Base-by-base conservation (phyloP, 352 stramenopile species). In the Phytophthora cryptogea region DNA sequence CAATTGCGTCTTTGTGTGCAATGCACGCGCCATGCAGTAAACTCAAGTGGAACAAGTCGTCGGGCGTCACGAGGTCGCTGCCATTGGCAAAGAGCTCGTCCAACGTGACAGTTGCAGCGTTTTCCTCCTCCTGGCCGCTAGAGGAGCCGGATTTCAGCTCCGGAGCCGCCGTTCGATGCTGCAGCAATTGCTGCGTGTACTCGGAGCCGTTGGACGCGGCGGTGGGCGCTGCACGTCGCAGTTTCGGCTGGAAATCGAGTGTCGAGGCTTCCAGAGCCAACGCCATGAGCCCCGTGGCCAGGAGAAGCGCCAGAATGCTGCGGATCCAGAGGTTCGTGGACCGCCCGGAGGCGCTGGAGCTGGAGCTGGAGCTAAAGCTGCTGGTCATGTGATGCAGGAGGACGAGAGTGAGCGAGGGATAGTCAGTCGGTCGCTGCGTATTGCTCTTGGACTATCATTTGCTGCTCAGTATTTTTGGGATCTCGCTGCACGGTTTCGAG, bases 1-100 rank as follows among this genome's bases (percentile, higher is more conserved):
- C 66, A 26, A 83, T 78, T 13, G 66, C 78, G 35, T 83, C 75
- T 2, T 64, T 66, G 55, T 80, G 31, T n/a, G 30, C 11, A n/a
- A 72, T 63, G 42, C 80, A 89, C 16, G 72, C 74, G 2, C 55
- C 63, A 9, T 89, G 80, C 30, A 89, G 49, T 13, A 78, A 36
- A 53, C 73, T 85, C 44, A 89, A 54, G 39, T 89, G 77, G 14
- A 76, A 59, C 9, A 74, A 52, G 23, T 86, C 75, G 10, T 49
- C 56, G 8, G 57, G 28, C 5, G 69, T 46, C 44, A 82, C 69
- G n/a, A 72, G 47, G 0, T 57, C 60, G 11, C 46, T 65, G 16
- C 17, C 27, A 17, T 61, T 54, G 20, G 27, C 27, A 28, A 62
- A 13, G 8, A 66, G 39, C 27, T 68, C 51, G 42, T 62, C 63